phyloP scores from a whole-genome alignment of 345 rosid genomes.

The Brassica incana region DNA sequence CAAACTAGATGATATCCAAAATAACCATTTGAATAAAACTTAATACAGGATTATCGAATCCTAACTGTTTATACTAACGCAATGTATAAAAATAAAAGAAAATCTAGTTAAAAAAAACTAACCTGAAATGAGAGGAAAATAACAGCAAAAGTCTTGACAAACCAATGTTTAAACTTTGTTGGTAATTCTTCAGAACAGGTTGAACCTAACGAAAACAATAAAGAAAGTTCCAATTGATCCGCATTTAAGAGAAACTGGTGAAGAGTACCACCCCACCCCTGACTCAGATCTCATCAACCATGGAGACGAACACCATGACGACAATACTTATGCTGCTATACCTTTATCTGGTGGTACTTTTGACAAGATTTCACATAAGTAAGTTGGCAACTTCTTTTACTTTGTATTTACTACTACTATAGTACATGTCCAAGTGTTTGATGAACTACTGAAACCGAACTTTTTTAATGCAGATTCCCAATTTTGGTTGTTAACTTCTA shows the following conservation, averaged over 20 bases:
- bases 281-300: conserved; percentile 65
- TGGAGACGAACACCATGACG: conserved; percentile 71
- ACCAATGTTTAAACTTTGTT: conserved; percentile 9
- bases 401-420: conserved; percentile 7
- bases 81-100: not conserved
- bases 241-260: conserved; percentile 64
- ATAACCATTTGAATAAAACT: not conserved
- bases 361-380: conserved; percentile 68
- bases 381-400: conserved; percentile 39
- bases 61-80: not conserved
- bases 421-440: conserved; percentile 2
- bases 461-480: conserved; percentile 58
- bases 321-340: conserved; percentile 51
- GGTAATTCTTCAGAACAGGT: conserved; percentile 75
- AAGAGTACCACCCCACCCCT: conserved; percentile 67
- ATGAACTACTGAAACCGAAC: conserved; percentile 4
- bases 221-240: conserved; percentile 76
- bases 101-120: too few species aligned
- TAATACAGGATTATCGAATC: not conserved
- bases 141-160: not conserved
- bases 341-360: conserved; percentile 55
- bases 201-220: conserved; percentile 87
- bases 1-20: not conserved
- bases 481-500: conserved; percentile 84
- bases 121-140: not conserved